Conservation (phyloP, 179 eudicot genomes). For the Silene noctiflora region DNA sequence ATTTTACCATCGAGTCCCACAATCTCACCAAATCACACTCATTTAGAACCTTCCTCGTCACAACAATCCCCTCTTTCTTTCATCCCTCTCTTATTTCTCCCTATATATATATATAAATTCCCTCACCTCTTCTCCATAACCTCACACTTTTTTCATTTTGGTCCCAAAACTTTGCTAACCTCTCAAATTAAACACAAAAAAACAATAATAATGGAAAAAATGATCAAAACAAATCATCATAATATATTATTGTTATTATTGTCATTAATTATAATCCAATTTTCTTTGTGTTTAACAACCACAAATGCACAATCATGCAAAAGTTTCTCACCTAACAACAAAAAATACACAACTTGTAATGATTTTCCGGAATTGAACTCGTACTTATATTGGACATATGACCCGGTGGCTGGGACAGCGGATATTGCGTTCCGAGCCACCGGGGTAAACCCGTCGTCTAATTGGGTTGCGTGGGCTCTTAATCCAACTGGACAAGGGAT, state of each 20-base stretch:
- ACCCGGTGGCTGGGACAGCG: constrained; percentile 26
- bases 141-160: neutral
- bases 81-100: neutral
- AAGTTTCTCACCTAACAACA: constrained; percentile 34
- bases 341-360: constrained; percentile 33
- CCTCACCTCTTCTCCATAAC: neutral
- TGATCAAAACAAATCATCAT: no score
- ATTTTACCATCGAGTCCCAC: neutral
- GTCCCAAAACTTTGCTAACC: neutral
- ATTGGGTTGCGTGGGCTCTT: constrained; percentile 62
- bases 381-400: constrained; percentile 52
- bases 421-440: constrained; percentile 43
- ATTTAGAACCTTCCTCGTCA: constrained; percentile 11
- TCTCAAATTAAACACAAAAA: neutral
- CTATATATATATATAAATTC: neutral
- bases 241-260: constrained; percentile 3
- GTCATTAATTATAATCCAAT: neutral
- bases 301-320: constrained; percentile 34
- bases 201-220: neutral
- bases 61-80: neutral
- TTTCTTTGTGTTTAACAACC: constrained; percentile 12
- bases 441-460: constrained; percentile 15
- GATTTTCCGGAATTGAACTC: constrained; percentile 43
- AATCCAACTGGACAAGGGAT: constrained; percentile 44
- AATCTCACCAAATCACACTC: constrained; percentile 30